A percentile compares a stretch with the other conserved stretches of the same genome.
Conservation (phyloP, 2,329 filamentous ascomycete genomes). For the Tricladium varicosporioides region DNA sequence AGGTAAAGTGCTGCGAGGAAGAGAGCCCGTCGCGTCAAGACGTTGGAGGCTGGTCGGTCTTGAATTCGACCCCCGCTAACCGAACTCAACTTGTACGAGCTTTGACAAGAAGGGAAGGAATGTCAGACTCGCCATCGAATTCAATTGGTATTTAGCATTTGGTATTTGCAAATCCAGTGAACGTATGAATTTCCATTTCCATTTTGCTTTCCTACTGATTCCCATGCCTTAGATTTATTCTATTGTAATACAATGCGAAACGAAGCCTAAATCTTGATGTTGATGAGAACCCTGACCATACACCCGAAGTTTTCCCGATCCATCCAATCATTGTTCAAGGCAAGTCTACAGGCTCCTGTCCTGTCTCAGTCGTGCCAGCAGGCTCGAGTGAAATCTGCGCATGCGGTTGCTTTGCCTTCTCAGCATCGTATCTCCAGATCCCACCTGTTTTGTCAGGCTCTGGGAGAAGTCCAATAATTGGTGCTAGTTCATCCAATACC, state of each 20-base stretch:
- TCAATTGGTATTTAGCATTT: too few relatives aligned
- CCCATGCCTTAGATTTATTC: not conserved
- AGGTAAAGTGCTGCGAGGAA: not conserved
- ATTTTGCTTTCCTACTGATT: not conserved
- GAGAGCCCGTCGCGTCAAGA: not conserved
- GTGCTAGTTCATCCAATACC: constrained; percentile 42
- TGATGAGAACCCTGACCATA: not conserved
- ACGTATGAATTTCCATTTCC: not conserved
- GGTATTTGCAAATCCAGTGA: not conserved
- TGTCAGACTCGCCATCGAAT: too few relatives aligned
- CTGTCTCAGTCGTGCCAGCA: not conserved
- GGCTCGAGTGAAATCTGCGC: not conserved
- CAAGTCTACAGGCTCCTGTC: not conserved
- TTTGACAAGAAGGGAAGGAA: too few relatives aligned
- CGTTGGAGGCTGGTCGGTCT: too few relatives aligned
- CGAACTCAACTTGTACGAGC: too few relatives aligned
- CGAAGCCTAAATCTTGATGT: not conserved
- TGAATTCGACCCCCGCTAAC: too few relatives aligned
- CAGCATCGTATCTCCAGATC: constrained; percentile 65
- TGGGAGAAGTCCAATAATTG: constrained; percentile 37
- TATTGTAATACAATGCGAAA: not conserved
- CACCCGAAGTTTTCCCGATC: not conserved
- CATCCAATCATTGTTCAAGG: not conserved
- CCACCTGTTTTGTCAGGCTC: constrained; percentile 66
- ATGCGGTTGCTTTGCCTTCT: constrained; percentile 25